phyloP scores from a whole-genome alignment of 495 filamentous ascomycete genomes.

The Glutinoglossum americanum region DNA sequence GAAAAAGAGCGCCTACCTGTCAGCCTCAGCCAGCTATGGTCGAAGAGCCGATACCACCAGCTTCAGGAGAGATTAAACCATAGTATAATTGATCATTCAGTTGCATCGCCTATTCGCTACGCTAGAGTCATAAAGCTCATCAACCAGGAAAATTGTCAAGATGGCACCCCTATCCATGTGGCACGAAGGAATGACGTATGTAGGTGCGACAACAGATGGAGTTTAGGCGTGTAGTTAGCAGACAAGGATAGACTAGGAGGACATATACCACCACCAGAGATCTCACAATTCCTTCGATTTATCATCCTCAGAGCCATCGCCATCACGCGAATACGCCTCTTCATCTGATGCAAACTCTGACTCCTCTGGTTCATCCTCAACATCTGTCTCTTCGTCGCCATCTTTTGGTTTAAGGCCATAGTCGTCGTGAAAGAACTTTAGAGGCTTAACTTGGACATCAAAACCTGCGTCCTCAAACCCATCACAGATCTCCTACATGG shows the following conservation, averaged over 20 bases:
- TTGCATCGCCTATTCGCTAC: not conserved
- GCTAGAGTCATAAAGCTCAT: not conserved
- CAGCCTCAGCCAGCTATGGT: not conserved
- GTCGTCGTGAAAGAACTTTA: constrained; percentile 72
- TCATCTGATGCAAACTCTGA: constrained; percentile 14
- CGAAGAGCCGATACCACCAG: not conserved
- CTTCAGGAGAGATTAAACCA: not conserved
- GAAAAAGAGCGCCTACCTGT: constrained; percentile 24
- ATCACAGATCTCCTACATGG: constrained; percentile 38
- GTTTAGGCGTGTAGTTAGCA: not conserved
- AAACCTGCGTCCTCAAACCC: constrained; percentile 56
- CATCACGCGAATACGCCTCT: constrained; percentile 18
- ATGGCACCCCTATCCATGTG: too few relatives aligned
- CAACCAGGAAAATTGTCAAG: not conserved
- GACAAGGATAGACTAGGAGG: not conserved
- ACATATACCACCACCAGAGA: not conserved
- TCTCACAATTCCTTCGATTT: not conserved
- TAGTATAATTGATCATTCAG: not conserved
- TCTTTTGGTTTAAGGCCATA: constrained; percentile 64
- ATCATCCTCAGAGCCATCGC: constrained; percentile 19
- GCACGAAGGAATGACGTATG: too few relatives aligned
- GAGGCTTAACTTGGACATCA: constrained; percentile 47
- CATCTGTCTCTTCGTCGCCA: constrained; percentile 40
- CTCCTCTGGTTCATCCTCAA: constrained; percentile 21
- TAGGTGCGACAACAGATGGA: not conserved